A percentile compares a stretch with the other conserved stretches of the same genome.
Conservation (phyloP, 1,139 yeast genomes). For the Yamadazyma spencermartinsiae region DNA sequence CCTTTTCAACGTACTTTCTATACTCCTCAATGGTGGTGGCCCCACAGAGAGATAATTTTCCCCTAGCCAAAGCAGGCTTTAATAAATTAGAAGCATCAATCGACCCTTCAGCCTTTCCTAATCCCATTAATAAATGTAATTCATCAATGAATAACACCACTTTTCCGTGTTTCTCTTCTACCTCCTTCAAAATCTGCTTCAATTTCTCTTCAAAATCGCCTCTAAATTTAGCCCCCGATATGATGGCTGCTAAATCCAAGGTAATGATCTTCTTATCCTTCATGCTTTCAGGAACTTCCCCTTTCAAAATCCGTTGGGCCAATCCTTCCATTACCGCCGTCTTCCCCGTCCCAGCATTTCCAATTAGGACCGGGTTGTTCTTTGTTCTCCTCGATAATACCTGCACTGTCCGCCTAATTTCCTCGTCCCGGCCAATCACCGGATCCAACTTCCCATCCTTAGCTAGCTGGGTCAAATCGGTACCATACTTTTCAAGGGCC, state of each 20-base stretch:
- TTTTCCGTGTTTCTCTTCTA: conserved; percentile 77
- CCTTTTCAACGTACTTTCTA: conserved; percentile 84
- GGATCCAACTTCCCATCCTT: conserved; percentile 91
- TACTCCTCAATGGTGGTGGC: conserved; percentile 93
- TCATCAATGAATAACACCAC: conserved; percentile 90
- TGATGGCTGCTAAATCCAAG: conserved; percentile 82
- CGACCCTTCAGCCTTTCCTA: conserved; percentile 94
- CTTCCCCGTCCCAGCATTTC: conserved; percentile 97
- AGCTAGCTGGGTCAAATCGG: conserved; percentile 84
- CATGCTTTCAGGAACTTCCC: conserved; percentile 94
- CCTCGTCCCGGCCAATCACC: conserved; percentile 95
- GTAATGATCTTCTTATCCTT: conserved; percentile 81
- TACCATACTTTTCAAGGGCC: conserved; percentile 84
- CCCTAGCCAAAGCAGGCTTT: conserved; percentile 94
- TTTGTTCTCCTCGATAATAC: conserved; percentile 89
- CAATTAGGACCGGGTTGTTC: conserved; percentile 91
- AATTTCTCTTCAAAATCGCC: conserved; percentile 95
- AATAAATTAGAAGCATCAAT: conserved; percentile 93
- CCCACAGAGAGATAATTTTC: conserved; percentile 90
- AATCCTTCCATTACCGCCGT: conserved; percentile 96
- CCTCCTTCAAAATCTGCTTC: conserved; percentile 80
- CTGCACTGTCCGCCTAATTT: conserved; percentile 88
- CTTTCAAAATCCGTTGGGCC: conserved; percentile 87
- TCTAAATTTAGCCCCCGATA: conserved; percentile 91
- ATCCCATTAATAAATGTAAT: conserved; percentile 83